These are phyloP conservation scores for Tetrapisispora phaffii DNA, from an alignment of 805 yeast genomes.

Conservation along the genomic window DNA sequence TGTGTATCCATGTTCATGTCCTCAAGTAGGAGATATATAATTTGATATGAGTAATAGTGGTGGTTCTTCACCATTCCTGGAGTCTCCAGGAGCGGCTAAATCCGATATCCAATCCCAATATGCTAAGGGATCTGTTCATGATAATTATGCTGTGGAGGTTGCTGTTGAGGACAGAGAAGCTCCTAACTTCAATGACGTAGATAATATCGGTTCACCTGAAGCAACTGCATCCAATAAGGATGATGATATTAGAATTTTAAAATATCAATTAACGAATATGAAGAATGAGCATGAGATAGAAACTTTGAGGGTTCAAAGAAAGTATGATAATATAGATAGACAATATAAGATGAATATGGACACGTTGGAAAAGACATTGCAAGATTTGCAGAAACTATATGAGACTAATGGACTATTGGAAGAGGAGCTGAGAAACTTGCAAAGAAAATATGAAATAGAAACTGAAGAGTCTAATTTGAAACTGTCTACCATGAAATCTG, in stretches of 20 bases:
- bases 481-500: conserved; percentile 30
- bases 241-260: conserved; percentile 24
- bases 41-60: conserved; percentile 17
- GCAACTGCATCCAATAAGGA: too few relatives aligned
- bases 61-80: conserved; percentile 33
- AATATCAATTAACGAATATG: conserved; percentile 31
- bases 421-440: conserved; percentile 12
- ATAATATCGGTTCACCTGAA: too few relatives aligned
- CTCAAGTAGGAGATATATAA: not conserved
- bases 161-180: too few relatives aligned
- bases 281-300: conserved; percentile 33
- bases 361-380: conserved; percentile 25
- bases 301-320: conserved; percentile 16
- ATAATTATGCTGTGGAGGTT: too few relatives aligned
- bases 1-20: too few relatives aligned
- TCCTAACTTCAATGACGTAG: too few relatives aligned
- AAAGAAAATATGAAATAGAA: conserved; percentile 15
- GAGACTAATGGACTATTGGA: conserved; percentile 24
- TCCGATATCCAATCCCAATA: too few relatives aligned
- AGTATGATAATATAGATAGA: conserved; percentile 18
- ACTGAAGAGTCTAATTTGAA: conserved; percentile 17
- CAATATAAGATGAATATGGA: conserved; percentile 28
- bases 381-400: conserved; percentile 30
- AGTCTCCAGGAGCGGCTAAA: conserved; percentile 20
- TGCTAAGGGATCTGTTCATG: too few relatives aligned